phyloP scores from a whole-genome alignment of 345 rosid species.

The Lumnitzera racemosa region DNA sequence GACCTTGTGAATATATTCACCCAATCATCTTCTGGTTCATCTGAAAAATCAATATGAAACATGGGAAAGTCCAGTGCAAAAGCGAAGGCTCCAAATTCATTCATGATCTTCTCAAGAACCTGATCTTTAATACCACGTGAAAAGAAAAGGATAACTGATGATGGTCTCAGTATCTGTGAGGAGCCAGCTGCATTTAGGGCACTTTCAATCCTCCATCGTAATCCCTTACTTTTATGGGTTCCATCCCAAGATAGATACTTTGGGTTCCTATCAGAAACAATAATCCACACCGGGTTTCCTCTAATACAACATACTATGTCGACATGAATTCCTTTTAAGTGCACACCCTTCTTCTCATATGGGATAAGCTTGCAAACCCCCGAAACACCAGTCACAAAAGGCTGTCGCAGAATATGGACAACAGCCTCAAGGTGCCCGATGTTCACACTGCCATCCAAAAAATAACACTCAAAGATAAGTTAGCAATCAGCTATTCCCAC shows the following conservation, averaged over 20 bases:
- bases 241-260: conserved; percentile 49
- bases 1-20: conserved; percentile 36
- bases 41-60: conserved; percentile 29
- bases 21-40: conserved; percentile 60
- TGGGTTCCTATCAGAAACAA: conserved; percentile 86
- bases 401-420: conserved; percentile 44
- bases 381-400: conserved; percentile 57
- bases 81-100: conserved; percentile 48
- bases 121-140: conserved; percentile 40
- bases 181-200: conserved; percentile 46
- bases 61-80: conserved; percentile 24
- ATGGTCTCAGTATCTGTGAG: conserved; percentile 37
- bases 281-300: conserved; percentile 64
- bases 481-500: not conserved
- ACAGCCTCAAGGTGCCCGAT: conserved; percentile 81
- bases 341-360: conserved; percentile 3
- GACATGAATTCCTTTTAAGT: conserved; percentile 37
- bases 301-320: conserved; percentile 63
- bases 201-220: conserved; percentile 40
- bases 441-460: conserved; percentile 43
- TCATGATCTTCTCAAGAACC: conserved; percentile 22
- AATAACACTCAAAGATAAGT: not conserved
- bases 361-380: conserved; percentile 74
- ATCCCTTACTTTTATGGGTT: conserved; percentile 31
- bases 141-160: conserved; percentile 59